These are phyloP conservation scores for Talaromyces rugulosus DNA, from an alignment of 2,329 filamentous ascomycete species.

Conservation along the genomic window DNA sequence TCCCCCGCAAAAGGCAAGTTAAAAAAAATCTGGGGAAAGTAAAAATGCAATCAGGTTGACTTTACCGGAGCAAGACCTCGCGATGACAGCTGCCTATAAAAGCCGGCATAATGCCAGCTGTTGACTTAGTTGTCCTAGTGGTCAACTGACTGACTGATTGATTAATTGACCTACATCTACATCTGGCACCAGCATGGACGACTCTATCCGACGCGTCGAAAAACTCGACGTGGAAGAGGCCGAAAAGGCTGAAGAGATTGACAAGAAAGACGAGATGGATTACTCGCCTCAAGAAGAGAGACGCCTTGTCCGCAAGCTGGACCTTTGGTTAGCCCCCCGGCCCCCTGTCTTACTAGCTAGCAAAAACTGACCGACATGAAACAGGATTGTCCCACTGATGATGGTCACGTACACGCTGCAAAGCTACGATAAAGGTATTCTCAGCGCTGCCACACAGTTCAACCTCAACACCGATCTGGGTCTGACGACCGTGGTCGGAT, in stretches of 20 bases:
- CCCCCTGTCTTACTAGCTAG: not conserved
- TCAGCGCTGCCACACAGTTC: slow-evolving; percentile 7
- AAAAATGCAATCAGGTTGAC: not conserved
- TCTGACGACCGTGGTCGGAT: not conserved
- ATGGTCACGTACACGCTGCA: slow-evolving; percentile 6
- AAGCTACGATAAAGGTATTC: slow-evolving; percentile 8
- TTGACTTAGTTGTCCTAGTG: not conserved
- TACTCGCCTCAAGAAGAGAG: not conserved
- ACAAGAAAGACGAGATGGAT: not conserved
- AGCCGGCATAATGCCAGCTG: not conserved
- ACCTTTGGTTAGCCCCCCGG: not conserved
- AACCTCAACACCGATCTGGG: not conserved
- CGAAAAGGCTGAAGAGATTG: not conserved
- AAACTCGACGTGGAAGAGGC: not conserved
- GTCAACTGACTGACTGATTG: not conserved
- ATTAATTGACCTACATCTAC: not conserved
- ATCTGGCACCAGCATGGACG: not conserved
- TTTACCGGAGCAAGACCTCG: not conserved
- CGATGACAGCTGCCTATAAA: not conserved
- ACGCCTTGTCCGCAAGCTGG: slow-evolving; percentile 1
- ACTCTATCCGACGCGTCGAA: not conserved
- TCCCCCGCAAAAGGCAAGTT: not conserved
- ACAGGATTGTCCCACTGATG: slow-evolving; percentile 9
- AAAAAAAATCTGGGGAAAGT: not conserved
- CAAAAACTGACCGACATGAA: not conserved